Evolutionary conservation across 106 monocot species (phyloP).

Genomic region (Alisma plantagoaquatica): DNA sequence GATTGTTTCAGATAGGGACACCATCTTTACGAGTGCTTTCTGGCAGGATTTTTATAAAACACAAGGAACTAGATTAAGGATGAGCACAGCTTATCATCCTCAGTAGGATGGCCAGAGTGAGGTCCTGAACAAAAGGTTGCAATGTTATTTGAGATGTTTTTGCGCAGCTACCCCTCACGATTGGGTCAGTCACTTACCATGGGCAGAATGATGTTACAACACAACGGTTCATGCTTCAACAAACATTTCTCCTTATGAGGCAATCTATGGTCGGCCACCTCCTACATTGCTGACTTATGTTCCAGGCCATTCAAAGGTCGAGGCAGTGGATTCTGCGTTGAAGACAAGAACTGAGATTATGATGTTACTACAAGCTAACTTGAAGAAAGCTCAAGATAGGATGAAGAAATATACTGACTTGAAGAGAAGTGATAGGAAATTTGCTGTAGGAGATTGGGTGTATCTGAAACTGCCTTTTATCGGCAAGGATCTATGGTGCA

Average conservation of each 20-base stretch:
- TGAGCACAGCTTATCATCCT: neutral
- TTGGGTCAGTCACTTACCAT: neutral
- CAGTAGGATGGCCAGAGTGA: constrained; percentile 3
- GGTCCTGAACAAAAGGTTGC: neutral
- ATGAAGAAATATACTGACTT: neutral
- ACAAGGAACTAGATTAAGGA: neutral
- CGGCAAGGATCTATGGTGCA: neutral
- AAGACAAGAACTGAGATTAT: neutral
- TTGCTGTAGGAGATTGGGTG: constrained; percentile 1
- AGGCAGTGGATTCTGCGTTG: neutral
- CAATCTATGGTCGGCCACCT: neutral
- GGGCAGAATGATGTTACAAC: constrained; percentile 4
- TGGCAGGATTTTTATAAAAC: neutral
- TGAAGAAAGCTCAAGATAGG: neutral
- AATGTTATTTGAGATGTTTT: constrained; percentile 4
- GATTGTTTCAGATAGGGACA: neutral
- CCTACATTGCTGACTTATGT: constrained; percentile 1
- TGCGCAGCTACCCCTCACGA: neutral
- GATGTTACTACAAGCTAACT: no score
- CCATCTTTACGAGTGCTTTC: neutral
- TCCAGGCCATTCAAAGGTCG: neutral
- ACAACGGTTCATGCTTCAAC: neutral
- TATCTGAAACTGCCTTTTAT: neutral
- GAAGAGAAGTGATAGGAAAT: neutral
- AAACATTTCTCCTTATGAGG: neutral